Evolutionary conservation across 169 alveolate genomes (phyloP), one percentile per base, ranked within the genome.

Genomic region (Eimeria brunetti): DNA sequence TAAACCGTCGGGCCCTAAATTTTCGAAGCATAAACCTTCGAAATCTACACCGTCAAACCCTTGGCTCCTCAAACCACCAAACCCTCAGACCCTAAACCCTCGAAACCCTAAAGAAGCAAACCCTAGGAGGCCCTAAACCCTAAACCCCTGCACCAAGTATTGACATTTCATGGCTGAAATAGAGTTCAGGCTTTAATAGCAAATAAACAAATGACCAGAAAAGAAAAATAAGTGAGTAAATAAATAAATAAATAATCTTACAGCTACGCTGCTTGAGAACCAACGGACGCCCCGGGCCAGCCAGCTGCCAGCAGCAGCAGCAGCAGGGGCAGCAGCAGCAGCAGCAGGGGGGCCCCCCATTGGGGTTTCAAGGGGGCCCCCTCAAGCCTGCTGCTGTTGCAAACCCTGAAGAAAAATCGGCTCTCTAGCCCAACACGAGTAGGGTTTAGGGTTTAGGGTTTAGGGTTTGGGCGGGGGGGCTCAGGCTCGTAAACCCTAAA

Each of bases 261-360:
- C 88, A 78, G 46, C 46, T 27, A 78, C 88, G 18, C 2, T 24
- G 62, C 88, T 78, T 30, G 88, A 78, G 88, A 78, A 44, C 41
- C 58, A 78, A 2, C 88, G 88, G 12, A 5, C 24, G 88, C 88
- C 88, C 8, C 3, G 41, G 22, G 64, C 27, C 64, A 11, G 0
- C 81, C 76, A 67, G 36, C 46, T 9, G n/a, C 58, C 36, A n/a
- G n/a, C n/a, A n/a, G n/a, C n/a, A n/a, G n/a, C n/a, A n/a, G n/a
- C n/a, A n/a, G n/a, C n/a, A n/a, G n/a, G n/a, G 27, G 60, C 36
- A 1, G 38, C 60, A 7, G 58, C 88, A 78, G 67, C 88, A 78
- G 44, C 64, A 14, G 58, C 62, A 2, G 46, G 62, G 62, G 64
- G 67, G 67, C 44, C 38, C 58, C 88, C 62, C 88, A 78, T 78